phyloP scores from a whole-genome alignment of 2,329 filamentous ascomycete species.

The Bipolaris victoriae region DNA sequence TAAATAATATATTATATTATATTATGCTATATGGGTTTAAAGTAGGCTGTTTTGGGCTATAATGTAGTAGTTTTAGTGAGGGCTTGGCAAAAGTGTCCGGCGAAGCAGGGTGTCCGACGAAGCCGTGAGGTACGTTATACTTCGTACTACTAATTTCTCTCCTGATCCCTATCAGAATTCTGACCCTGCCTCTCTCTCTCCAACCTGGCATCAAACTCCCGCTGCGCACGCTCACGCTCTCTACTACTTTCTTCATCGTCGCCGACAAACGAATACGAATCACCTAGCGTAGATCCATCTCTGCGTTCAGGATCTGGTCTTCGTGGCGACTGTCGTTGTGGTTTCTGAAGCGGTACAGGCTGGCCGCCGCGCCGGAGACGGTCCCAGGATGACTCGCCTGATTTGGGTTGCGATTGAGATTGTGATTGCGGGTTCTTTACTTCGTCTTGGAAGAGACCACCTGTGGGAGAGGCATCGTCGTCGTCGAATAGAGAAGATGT shows the following conservation, averaged over 20 bases:
- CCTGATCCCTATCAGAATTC: conserved; percentile 46
- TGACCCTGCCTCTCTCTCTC: conserved; percentile 57
- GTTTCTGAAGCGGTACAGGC: conserved; percentile 20
- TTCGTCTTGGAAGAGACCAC: conserved; percentile 45
- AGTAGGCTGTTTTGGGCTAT: no score
- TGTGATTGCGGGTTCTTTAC: conserved; percentile 20
- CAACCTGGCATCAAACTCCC: conserved; percentile 57
- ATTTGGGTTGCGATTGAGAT: conserved; percentile 21
- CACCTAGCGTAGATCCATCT: conserved; percentile 45
- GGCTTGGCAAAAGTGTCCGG: no score
- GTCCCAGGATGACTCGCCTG: conserved; percentile 54
- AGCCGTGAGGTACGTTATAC: no score
- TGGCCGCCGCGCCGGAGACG: conserved; percentile 48
- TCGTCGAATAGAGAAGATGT: conserved; percentile 30
- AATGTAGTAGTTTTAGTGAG: no score
- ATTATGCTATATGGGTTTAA: no score
- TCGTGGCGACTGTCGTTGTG: conserved; percentile 20
- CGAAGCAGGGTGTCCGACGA: no score
- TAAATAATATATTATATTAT: no score
- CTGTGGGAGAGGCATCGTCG: conserved; percentile 47
- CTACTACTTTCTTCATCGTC: conserved; percentile 52
- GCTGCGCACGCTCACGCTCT: conserved; percentile 55
- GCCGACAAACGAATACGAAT: conserved; percentile 54
- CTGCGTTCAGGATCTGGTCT: conserved; percentile 27
- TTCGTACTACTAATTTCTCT: conserved; percentile 19